Evolutionary conservation across 129 eudicot species (phyloP), one percentile per base, ranked within the genome.

Genomic region (Dittrichia graveolens): DNA sequence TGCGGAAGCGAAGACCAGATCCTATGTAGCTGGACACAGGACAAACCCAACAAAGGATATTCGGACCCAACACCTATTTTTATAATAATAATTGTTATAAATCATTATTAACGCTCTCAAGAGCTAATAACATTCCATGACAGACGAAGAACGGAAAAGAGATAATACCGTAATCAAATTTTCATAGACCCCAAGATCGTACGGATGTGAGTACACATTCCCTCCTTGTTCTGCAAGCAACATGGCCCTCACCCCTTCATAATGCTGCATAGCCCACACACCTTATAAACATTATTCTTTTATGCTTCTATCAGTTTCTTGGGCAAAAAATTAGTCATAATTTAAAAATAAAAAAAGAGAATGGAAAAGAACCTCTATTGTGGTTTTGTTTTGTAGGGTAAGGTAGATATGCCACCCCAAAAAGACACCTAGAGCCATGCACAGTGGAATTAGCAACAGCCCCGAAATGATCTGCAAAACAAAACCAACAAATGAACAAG

Each of bases 231-330:
- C 95, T 48, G 89, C 95, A 76, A 90, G 92, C 91, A 88, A 84
- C 96, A 84, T 85, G 40, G 96, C 98, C 82, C 98, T 94, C 38
- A 94, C 98, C 12, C 98, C 98, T 84, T 94, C 98, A 41, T 86
- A 83, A 72, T 94, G 84, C 98, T 93, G 67, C 76, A 56, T 60
- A 9, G n/a, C 82, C 48, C 74, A 83, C 43, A 31, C 2, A 75
- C 9, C 5, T 52, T 16, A 49, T 63, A 78, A 7, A 38, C 34
- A 59, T 18, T 10, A 41, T 2, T 31, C 69, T 46, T 69, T 16
- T 3, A 24, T 24, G 31, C 31, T 24, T 24, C 31, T 24, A 18
- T n/a, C 5, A 18, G 24, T 13, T 24, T 12, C 60, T 54, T 24
- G 7, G 14, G 42, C n/a, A n/a, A n/a, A n/a, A n/a, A n/a, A n/a